A percentile compares a stretch with the other conserved stretches of the same genome.
Conservation (phyloP, 768 basidiomycete genomes). For the Termitomyces sp. region DNA sequence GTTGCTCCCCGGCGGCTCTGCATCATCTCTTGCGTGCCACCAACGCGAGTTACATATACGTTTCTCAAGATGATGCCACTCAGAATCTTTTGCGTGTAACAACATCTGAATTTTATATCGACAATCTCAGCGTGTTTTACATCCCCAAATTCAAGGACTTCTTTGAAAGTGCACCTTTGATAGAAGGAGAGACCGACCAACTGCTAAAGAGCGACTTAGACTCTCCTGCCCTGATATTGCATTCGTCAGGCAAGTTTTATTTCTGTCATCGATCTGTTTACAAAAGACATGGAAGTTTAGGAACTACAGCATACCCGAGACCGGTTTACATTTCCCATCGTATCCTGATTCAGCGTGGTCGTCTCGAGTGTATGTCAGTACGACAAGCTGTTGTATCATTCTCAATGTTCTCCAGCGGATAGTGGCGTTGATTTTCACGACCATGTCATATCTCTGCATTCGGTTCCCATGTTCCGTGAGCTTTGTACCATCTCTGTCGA, state of each 20-base stretch:
- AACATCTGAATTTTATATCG: conserved; percentile 14
- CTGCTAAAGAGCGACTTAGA: background rate
- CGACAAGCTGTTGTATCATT: background rate
- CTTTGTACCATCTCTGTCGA: background rate
- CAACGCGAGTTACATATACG: background rate
- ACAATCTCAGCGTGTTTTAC: background rate
- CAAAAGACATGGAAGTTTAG: background rate
- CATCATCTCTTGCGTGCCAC: background rate
- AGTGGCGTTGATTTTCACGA: background rate
- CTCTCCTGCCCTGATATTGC: background rate
- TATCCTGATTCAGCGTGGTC: background rate
- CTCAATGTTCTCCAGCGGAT: background rate
- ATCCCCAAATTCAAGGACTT: background rate
- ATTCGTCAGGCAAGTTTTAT: conserved; percentile 1
- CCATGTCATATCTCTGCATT: background rate
- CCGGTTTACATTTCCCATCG: conserved; percentile 2
- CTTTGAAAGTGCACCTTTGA: background rate
- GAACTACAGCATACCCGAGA: background rate
- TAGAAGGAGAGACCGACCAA: background rate
- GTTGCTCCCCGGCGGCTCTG: conserved; percentile 2
- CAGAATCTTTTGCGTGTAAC: conserved; percentile 8
- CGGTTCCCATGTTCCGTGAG: conserved; percentile 1
- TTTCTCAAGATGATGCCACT: conserved; percentile 15
- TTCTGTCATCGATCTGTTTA: background rate
- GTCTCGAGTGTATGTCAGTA: background rate